Conservation (phyloP, 805 yeast species). For the Ogataea nakhonphanomensis region DNA sequence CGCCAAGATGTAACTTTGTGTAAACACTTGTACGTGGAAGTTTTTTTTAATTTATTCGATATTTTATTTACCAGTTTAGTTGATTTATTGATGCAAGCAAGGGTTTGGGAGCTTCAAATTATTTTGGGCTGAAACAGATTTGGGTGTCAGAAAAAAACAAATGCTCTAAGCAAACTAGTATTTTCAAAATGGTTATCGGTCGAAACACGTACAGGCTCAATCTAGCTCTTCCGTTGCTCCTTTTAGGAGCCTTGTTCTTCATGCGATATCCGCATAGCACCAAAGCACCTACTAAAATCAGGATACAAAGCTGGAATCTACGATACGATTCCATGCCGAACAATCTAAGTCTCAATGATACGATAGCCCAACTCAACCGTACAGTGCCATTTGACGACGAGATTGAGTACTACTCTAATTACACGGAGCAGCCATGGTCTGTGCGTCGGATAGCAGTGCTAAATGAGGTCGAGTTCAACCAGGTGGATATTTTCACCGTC, state of each 20-base stretch:
- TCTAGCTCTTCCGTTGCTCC: not conserved
- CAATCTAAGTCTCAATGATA: conserved; percentile 19
- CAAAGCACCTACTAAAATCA: not conserved
- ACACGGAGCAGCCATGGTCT: conserved; percentile 35
- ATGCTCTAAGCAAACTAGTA: too few relatives aligned
- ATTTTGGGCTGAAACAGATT: too few relatives aligned
- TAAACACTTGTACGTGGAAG: conserved; percentile 1
- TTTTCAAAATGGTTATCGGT: too few relatives aligned
- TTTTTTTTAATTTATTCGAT: not conserved
- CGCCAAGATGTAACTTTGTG: not conserved
- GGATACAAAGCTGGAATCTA: conserved; percentile 31
- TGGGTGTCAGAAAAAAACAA: too few relatives aligned
- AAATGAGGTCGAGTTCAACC: conserved; percentile 34
- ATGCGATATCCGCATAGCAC: not conserved
- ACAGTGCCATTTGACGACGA: conserved; percentile 24
- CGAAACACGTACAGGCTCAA: too few relatives aligned
- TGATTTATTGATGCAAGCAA: not conserved
- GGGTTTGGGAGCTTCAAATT: not conserved
- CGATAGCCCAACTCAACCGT: conserved; percentile 18
- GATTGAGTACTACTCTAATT: conserved; percentile 26
- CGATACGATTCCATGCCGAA: conserved; percentile 28
- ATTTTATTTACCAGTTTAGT: not conserved
- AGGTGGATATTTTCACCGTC: conserved; percentile 37
- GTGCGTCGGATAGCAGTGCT: conserved; percentile 33
- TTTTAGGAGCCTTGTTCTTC: not conserved